A percentile compares a stretch with the other conserved stretches of the same genome.
Conservation (phyloP, 768 basidiomycete genomes). For the Podaxis carcinomalis region DNA sequence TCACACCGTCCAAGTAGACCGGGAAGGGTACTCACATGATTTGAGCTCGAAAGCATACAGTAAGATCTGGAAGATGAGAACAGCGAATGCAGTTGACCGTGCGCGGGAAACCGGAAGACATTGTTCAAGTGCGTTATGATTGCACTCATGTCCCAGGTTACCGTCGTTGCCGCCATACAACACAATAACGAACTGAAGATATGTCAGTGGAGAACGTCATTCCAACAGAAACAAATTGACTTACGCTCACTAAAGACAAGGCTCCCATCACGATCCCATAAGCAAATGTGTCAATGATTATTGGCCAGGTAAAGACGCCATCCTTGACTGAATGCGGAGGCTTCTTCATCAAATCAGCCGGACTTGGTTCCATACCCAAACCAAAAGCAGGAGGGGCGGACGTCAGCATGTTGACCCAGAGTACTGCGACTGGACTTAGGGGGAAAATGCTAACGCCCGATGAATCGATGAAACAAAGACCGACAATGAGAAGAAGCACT, state of each 20-base stretch:
- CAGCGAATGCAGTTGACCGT: conserved; percentile 33
- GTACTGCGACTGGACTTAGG: conserved; percentile 46
- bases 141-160: conserved; percentile 28
- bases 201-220: background rate
- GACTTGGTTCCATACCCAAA: conserved; percentile 46
- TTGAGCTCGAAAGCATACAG: conserved; percentile 34
- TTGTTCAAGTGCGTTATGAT: conserved; percentile 19
- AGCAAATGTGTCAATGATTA: conserved; percentile 32
- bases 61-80: conserved; percentile 33
- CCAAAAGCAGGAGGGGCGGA: conserved; percentile 46
- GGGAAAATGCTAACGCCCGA: conserved; percentile 45
- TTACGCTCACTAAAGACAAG: conserved; percentile 27
- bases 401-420: conserved; percentile 42
- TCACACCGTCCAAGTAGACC: background rate
- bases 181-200: conserved; percentile 30
- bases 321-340: conserved; percentile 35
- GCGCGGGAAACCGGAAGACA: conserved; percentile 30
- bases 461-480: conserved; percentile 53
- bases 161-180: conserved; percentile 30
- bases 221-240: conserved; percentile 7
- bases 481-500: conserved; percentile 50
- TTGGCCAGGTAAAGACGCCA: conserved; percentile 34
- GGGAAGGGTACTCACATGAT: conserved; percentile 24
- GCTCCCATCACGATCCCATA: conserved; percentile 35
- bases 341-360: conserved; percentile 44